Evolutionary conservation across 2,329 filamentous ascomycete genomes (phyloP).

Genomic region (Colletotrichum lupini): DNA sequence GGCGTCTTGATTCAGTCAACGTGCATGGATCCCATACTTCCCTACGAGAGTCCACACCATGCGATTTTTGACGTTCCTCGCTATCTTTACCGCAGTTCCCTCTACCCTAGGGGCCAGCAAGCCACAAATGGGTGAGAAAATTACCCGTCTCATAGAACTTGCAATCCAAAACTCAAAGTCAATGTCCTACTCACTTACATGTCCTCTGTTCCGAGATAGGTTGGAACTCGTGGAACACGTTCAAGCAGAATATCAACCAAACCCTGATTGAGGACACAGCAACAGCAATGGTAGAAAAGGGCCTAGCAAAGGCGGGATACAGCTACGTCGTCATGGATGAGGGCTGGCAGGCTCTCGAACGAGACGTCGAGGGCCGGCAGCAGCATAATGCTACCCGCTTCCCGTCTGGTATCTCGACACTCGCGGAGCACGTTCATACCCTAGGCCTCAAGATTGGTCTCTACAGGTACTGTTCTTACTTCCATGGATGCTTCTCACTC

Average conservation of each 20-base stretch:
- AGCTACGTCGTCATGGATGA: constrained; percentile 30
- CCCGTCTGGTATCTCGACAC: constrained; percentile 39
- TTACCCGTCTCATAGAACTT: not conserved
- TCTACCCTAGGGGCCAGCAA: not conserved
- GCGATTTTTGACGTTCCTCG: not conserved
- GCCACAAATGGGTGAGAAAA: constrained; percentile 7
- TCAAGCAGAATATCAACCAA: constrained; percentile 37
- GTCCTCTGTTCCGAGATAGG: constrained; percentile 44
- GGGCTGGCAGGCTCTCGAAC: constrained; percentile 10
- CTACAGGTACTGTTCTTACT: constrained; percentile 48
- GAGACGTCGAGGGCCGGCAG: constrained; percentile 7
- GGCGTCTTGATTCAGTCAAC: not conserved
- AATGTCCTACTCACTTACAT: constrained; percentile 15
- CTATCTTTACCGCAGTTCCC: not conserved
- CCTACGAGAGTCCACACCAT: not conserved
- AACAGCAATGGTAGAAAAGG: constrained; percentile 10
- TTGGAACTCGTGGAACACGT: constrained; percentile 33
- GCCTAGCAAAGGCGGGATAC: constrained; percentile 21
- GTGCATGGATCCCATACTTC: no score
- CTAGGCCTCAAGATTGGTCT: constrained; percentile 64
- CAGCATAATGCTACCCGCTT: constrained; percentile 10
- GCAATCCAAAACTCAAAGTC: not conserved
- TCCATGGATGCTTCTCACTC: not conserved
- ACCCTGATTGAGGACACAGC: constrained; percentile 35
- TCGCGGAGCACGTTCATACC: constrained; percentile 59